Base-by-base conservation (phyloP, 768 basidiomycete genomes). In the Trametes villosa region DNA sequence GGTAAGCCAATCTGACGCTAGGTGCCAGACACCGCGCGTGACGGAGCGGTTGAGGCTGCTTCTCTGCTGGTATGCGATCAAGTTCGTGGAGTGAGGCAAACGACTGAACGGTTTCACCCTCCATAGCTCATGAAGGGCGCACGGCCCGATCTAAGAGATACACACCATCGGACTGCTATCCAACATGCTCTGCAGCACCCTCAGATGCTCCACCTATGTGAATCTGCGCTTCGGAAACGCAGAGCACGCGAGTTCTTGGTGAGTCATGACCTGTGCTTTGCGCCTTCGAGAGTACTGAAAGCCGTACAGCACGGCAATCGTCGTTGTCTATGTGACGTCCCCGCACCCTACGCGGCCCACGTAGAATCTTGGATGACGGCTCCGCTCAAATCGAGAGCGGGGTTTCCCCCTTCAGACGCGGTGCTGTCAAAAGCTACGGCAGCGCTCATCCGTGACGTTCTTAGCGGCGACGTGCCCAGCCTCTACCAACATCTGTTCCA, bases 141-240 rank as follows among this genome's bases (percentile, higher is more conserved):
- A 34, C 80, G 87, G 29, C 87, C 91, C 38, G 91, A 92, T 73
- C 78, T 86, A 65, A 81, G 86, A 58, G 91, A 91, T 70, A 77
- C 82, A 49, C 87, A 91, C 63, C 82, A 89, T 67, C 84, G 88
- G 13, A 87, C 89, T 26, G 81, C 91, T 17, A 74, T 91, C 31
- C 88, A 92, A 59, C 89, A 87, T 66, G 82, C 89, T 9, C 70
- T 88, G 9, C 66, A 77, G 5, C 87, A 91, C 71, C 81, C 86
- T 0, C 79, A 76, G 48, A 79, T 86, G 36, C 79, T 92, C 4
- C 91, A 86, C 86, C 74, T 85, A 27, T 92, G 88, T 62, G 91
- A 93, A 75, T 72, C 78, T 17, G 78, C 83, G 9, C 74, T 92
- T 36, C 84, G 90, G 48, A 79, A 78, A 53, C 81, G 81, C 70